Base-by-base conservation (phyloP, 176 grass and related monocot species). In the Poa pratensis region DNA sequence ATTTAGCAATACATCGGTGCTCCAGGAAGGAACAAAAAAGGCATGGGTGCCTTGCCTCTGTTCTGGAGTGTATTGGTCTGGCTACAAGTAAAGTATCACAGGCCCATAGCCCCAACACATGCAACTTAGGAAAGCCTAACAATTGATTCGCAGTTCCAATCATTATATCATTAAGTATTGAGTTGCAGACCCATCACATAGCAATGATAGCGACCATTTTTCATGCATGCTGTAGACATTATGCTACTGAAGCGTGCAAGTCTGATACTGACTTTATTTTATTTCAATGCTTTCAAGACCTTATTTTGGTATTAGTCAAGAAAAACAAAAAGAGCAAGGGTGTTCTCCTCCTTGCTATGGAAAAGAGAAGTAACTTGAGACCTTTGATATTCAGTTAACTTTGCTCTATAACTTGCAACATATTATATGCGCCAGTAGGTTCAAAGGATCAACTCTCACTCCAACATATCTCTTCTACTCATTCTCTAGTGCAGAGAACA, bases 51-150 rank as follows among this genome's bases (percentile, higher is more conserved):
- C 55, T 59, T 59, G 55, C 55, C n/a, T 59, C n/a, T 23, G 55
- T 23, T 57, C 18, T 57, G 53, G 1, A n/a, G 32, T 68, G 3
- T 68, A 37, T 19, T 67, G 66, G 66, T 69, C 67, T 43, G 67
- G 37, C 19, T 14, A 43, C 67, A 70, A 70, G 67, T 70, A 70
- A 70, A 70, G 67, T 43, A 70, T 20, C 9, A 11, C 19, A 70
- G 19, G 37, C 39, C 67, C 19, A 23, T 23, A 70, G 5, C 67
- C 11, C 35, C 19, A 42, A 42, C 18, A 69, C 67, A 42, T 39
- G 66, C 34, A 69, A 69, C 4, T 22, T 10, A 58, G 11, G 19
- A 13, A 39, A 42, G 67, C 4, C 67, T 69, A 42, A 42, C 0
- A n/a, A 69, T 42, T 19, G 15, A 66, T 66, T 66, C 63, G 3